Conservation (phyloP, 768 basidiomycete species). For the Suillus variegatus region DNA sequence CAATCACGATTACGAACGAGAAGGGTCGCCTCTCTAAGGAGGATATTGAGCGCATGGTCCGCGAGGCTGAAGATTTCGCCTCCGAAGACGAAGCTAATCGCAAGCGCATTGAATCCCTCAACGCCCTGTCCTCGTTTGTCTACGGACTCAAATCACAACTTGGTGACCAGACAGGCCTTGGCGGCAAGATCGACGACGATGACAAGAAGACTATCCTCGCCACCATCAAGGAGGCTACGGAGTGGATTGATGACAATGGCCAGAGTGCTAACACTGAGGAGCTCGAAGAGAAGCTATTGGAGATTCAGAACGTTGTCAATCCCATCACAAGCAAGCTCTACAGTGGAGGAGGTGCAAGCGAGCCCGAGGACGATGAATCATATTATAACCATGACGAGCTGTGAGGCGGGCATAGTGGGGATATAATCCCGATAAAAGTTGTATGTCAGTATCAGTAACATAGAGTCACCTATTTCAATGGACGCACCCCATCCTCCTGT, state of each 20-base stretch:
- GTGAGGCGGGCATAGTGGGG: conserved; percentile 18
- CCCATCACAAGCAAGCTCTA: conserved; percentile 89
- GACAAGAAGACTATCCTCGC: conserved; percentile 84
- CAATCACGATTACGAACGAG: conserved; percentile 94
- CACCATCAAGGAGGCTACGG: conserved; percentile 83
- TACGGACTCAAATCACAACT: conserved; percentile 89
- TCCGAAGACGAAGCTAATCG: conserved; percentile 77
- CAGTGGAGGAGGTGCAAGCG: conserved; percentile 35
- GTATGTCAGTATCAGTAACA: conserved; percentile 6
- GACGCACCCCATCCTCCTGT: background rate
- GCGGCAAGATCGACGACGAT: conserved; percentile 79
- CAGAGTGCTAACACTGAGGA: conserved; percentile 79
- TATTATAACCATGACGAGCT: conserved; percentile 56
- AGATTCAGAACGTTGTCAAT: conserved; percentile 73
- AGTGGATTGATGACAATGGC: conserved; percentile 90
- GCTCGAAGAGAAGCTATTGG: conserved; percentile 84
- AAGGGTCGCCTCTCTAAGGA: conserved; percentile 89
- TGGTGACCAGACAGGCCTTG: conserved; percentile 84
- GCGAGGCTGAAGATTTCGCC: conserved; percentile 90
- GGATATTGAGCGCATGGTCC: conserved; percentile 95
- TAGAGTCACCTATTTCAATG: conserved; percentile 7
- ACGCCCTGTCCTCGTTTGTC: conserved; percentile 77
- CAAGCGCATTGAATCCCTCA: conserved; percentile 85
- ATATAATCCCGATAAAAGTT: conserved; percentile 1
- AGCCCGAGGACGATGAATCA: conserved; percentile 41